Conservation (phyloP, 192 early-diverging fungal genomes). For the Dissophora ornata region DNA sequence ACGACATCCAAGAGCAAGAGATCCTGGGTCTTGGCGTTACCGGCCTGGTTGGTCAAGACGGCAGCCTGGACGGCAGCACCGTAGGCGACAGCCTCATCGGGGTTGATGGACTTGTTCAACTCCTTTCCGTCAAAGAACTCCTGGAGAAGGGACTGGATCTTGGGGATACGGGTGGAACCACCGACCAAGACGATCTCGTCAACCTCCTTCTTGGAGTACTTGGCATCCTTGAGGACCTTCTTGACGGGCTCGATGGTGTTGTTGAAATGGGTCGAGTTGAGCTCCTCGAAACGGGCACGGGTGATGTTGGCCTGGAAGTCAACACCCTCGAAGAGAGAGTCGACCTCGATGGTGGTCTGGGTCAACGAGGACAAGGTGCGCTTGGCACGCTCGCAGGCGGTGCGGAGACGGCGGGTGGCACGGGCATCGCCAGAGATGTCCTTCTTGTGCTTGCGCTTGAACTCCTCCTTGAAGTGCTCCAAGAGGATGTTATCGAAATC, state of each 20-base stretch:
- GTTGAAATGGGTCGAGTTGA: constrained; percentile 91
- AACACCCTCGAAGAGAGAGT: constrained; percentile 87
- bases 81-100: constrained; percentile 95
- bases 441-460: constrained; percentile 90
- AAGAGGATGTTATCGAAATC: constrained; percentile 90
- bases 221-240: constrained; percentile 90
- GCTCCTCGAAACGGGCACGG: constrained; percentile 96
- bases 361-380: constrained; percentile 91
- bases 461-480: constrained; percentile 92
- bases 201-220: constrained; percentile 79
- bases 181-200: constrained; percentile 89
- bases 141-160: constrained; percentile 84
- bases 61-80: constrained; percentile 94
- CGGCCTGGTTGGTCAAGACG: constrained; percentile 77
- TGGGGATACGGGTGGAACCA: constrained; percentile 95
- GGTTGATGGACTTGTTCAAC: constrained; percentile 93
- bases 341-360: constrained; percentile 91
- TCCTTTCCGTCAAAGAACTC: constrained; percentile 86
- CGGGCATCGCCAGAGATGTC: constrained; percentile 86
- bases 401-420: constrained; percentile 93
- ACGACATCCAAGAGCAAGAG: constrained; percentile 87
- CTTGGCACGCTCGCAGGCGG: constrained; percentile 97
- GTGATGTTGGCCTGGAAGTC: constrained; percentile 94
- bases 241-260: constrained; percentile 92
- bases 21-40: constrained; percentile 71